Percentiles rank a stretch among this genome's conserved stretches.
Conservation (phyloP, 345 rosid genomes). For the Gossypium bickii region DNA sequence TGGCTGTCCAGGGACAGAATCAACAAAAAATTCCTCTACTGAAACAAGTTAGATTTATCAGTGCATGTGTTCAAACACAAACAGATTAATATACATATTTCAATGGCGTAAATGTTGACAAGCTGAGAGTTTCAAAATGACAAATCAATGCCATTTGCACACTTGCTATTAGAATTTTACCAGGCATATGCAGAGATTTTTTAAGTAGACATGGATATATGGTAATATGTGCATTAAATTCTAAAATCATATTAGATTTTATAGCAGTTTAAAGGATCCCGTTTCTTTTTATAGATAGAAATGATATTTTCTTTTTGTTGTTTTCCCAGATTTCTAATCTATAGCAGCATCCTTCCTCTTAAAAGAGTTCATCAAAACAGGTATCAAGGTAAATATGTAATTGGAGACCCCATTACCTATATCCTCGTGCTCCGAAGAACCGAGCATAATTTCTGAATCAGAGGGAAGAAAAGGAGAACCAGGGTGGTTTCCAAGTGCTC, state of each 20-base stretch:
- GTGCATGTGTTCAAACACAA: neutral
- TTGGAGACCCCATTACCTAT: slow-evolving; percentile 51
- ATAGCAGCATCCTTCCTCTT: neutral
- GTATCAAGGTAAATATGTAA: slow-evolving; percentile 3
- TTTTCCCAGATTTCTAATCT: neutral
- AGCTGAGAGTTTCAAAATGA: neutral
- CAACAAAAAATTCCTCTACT: slow-evolving; percentile 87
- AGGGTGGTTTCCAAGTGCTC: slow-evolving; percentile 87
- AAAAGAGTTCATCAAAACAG: neutral
- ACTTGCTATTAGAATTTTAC: neutral
- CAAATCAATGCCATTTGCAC: neutral
- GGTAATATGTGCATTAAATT: neutral
- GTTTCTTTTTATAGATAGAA: neutral
- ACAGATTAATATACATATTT: too few species aligned
- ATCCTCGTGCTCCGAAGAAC: slow-evolving; percentile 83
- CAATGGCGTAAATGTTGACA: neutral
- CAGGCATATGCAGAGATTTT: neutral
- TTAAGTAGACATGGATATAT: neutral
- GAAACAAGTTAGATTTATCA: slow-evolving; percentile 25
- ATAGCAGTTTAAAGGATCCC: neutral
- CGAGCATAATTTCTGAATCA: slow-evolving; percentile 90
- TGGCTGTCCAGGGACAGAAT: slow-evolving; percentile 74
- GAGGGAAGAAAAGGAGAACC: slow-evolving; percentile 95
- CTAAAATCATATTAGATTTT: neutral
- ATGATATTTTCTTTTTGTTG: neutral